Percentiles rank a stretch among this genome's conserved stretches.
phyloP scores from a whole-genome alignment of 257 asterid species.

The Hygrophila difformis region DNA sequence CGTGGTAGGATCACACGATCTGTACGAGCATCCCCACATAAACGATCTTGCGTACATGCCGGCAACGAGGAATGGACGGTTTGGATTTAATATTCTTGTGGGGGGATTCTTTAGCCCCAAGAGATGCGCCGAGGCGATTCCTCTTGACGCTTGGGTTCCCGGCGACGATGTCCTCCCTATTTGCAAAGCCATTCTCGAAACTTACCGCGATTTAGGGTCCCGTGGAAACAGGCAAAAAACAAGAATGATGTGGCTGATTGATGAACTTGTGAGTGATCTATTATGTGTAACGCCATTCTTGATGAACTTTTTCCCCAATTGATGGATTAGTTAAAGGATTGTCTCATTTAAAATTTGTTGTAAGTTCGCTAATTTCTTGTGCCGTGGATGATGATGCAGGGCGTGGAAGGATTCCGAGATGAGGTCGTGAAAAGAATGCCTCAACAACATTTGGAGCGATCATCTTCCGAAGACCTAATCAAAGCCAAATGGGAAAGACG shows the following conservation, averaged over 20 bases:
- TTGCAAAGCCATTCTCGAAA: constrained; percentile 73
- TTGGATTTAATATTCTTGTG: constrained; percentile 85
- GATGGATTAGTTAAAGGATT: too few relatives aligned
- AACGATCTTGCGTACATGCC: constrained; percentile 98
- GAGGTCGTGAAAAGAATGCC: constrained; percentile 92
- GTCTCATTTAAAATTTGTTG: too few relatives aligned
- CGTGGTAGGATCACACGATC: constrained; percentile 84
- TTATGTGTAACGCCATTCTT: too few relatives aligned
- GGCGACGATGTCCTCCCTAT: constrained; percentile 79
- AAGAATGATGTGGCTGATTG: constrained; percentile 99
- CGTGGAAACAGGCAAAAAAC: constrained; percentile 91
- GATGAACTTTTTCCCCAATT: too few relatives aligned
- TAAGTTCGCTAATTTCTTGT: too few relatives aligned
- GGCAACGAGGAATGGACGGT: constrained; percentile 59
- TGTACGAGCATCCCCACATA: constrained; percentile 95
- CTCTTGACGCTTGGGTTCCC: constrained; percentile 96
- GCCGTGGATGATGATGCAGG: constrained; percentile 33
- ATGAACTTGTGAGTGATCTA: constrained; percentile 76
- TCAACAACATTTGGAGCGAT: constrained; percentile 41
- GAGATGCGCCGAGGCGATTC: constrained; percentile 92
- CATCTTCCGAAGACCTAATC: constrained; percentile 65
- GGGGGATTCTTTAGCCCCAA: constrained; percentile 94
- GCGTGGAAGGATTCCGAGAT: constrained; percentile 77
- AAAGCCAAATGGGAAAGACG: constrained; percentile 70
- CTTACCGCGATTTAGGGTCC: constrained; percentile 78